Percentiles rank a stretch among this genome's conserved stretches.
Evolutionary conservation across 1,284 basidiomycete species (phyloP).

Genomic region (Melampsora larici-populina): DNA sequence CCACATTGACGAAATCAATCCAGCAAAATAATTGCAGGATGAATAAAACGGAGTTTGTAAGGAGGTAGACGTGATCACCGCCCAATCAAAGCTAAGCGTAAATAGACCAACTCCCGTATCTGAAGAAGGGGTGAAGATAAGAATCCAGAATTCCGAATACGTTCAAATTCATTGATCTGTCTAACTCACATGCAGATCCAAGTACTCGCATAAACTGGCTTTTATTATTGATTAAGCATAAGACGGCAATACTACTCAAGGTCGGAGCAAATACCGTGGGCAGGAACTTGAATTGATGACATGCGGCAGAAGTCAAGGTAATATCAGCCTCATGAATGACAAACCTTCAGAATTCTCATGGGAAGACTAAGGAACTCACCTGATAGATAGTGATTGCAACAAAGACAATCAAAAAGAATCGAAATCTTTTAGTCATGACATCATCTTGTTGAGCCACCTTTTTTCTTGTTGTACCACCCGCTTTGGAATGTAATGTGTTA

Average conservation of each 20-base stretch:
- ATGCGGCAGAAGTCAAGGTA: neutral
- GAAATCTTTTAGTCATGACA: conserved; percentile 14
- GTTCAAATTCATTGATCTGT: neutral
- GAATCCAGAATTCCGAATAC: neutral
- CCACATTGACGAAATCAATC: conserved; percentile 36
- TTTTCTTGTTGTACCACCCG: neutral
- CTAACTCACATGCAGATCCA: conserved; percentile 49
- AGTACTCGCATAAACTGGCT: conserved; percentile 50
- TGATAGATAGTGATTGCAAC: conserved; percentile 25
- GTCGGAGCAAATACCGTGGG: conserved; percentile 52
- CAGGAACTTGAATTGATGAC: conserved; percentile 49
- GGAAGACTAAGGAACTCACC: conserved; percentile 1
- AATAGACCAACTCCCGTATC: conserved; percentile 48
- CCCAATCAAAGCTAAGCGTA: conserved; percentile 54
- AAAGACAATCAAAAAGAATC: conserved; percentile 32
- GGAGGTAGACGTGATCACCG: conserved; percentile 50
- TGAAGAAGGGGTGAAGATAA: neutral
- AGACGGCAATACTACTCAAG: conserved; percentile 52
- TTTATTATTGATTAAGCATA: conserved; percentile 51
- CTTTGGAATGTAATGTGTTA: conserved; percentile 50
- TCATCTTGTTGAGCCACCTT: neutral
- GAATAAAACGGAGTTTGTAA: conserved; percentile 38
- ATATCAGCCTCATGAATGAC: too few relatives aligned
- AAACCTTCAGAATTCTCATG: too few relatives aligned
- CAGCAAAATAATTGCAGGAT: conserved; percentile 40